Base-by-base conservation (phyloP, 768 basidiomycete species). In the Boletales sp. region DNA sequence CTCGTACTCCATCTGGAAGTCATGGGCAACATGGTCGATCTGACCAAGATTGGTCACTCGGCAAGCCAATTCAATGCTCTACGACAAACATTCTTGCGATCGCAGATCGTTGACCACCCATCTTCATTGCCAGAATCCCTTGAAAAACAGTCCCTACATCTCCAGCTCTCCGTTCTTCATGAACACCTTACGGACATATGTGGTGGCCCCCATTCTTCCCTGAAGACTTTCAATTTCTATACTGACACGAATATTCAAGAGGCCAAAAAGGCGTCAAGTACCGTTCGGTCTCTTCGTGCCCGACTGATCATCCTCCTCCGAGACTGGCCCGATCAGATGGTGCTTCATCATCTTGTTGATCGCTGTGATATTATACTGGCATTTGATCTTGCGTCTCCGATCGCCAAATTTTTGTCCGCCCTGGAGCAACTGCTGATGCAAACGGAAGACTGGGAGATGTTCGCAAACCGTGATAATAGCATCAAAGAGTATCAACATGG, bases 281-380 rank as follows among this genome's bases (percentile, higher is more conserved):
- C 86, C 13, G 63, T 95, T 9, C 57, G 61, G 5, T 58, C 72
- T 5, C 74, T 95, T 17, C 72, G 73, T 40, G 49, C 49, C 4
- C 80, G 84, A 2, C 72, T 98, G 27, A 58, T 71, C 13, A 51
- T 32, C 3, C 74, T 97, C 17, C 75, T 86, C 21, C 69, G 74
- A 52, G 86, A 93, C 56, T 99, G 93, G 94, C 95, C 97, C 0
- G 95, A 98, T 55, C 97, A 99, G 66, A 93, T 94, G 87, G 90
- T 97, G 9, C 75, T 97, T n/a, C 88, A 87, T 27, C 85, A 95
- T 64, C 77, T 99, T 32, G 72, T 74, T 32, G 79, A 78, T 48
- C 84, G 86, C 30, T 93, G 87, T 59, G 76, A 86, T 36, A 66
- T 73, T 8, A 76, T 93, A 51, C 70, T 93, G 37, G 61, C 70